Base-by-base conservation (phyloP, 805 yeast species). In the Myxozyma neglecta region DNA sequence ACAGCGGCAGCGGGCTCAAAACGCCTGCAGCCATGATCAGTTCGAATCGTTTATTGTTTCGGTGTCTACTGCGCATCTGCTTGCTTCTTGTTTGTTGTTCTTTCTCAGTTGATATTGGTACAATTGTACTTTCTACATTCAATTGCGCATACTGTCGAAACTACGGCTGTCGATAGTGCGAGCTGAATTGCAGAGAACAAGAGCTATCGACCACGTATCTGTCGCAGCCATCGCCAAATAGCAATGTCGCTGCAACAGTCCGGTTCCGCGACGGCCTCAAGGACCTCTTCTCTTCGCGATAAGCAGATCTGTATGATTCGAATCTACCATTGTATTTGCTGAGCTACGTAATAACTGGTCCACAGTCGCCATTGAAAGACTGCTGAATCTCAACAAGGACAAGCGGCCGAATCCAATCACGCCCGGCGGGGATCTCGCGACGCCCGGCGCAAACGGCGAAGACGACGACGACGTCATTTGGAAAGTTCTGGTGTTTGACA, bases 401-500 rank as follows among this genome's bases (percentile, higher is more conserved):
- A 79, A 83, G 10, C 79, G 42, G 18, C 35, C 54, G 14, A 39
- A 36, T 24, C 53, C 61, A 6, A 67, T 66, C 5, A 53, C 81
- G 3, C 70, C 73, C 42, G 74, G 83, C 6, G 86, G 83, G 40
- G 59, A 54, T 13, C 44, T 37, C 43, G 16, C 37, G 13, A 18
- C 42, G 34, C 67, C 74, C 81, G 59, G 37, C 20, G 52, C 54
- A 81, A 85, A 8, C 80, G 83, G 43, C 76, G 81, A 58, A 24
- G 81, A 81, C 62, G 82, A 79, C 53, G 89, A 86, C 68, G 90
- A 87, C 66, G 80, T 89, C 57, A 80, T 87, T 35, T 94, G 99
- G 99, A 94, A 94, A 72, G 96, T 89, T 8, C 80, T 94, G 53
- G 83, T 94, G 5, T 80, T 94, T 67, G 99, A 94, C 73, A 74